phyloP scores from a whole-genome alignment of 164 flowering plant genomes.

The Stephania yunnanensis region DNA sequence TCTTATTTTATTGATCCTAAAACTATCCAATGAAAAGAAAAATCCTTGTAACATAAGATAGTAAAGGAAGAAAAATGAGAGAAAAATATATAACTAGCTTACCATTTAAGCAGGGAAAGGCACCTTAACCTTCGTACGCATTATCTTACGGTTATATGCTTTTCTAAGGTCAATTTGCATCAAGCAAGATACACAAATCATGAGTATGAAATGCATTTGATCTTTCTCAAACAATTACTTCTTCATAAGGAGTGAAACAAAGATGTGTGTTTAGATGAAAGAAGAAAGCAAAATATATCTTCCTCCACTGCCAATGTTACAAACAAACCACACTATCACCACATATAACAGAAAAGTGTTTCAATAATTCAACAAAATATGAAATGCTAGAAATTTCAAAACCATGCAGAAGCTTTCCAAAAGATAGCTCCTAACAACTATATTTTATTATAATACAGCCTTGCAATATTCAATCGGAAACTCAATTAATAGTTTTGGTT shows the following conservation, averaged over 20 bases:
- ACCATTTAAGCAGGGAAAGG: constrained; percentile 93
- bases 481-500: too few relatives aligned
- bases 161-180: constrained; percentile 86
- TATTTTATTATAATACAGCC: too few relatives aligned
- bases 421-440: too few relatives aligned
- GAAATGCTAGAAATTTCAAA: not conserved
- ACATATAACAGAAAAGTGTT: not conserved
- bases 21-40: not conserved
- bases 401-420: too few relatives aligned
- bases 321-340: not conserved
- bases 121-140: constrained; percentile 92
- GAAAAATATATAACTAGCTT: constrained; percentile 13
- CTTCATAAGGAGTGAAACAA: not conserved
- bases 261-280: not conserved
- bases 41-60: not conserved
- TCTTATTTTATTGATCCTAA: not conserved
- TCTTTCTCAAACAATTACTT: not conserved
- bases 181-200: constrained; percentile 5
- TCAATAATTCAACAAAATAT: not conserved
- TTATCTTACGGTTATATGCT: constrained; percentile 94
- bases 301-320: not conserved
- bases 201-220: not conserved
- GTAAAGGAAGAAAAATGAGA: not conserved
- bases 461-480: too few relatives aligned
- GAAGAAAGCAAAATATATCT: not conserved